Percentiles rank a stretch among this genome's conserved stretches.
These are phyloP conservation scores for Cucurbita moschata DNA, from an alignment of 306 rosid genomes.

Conservation along the genomic window DNA sequence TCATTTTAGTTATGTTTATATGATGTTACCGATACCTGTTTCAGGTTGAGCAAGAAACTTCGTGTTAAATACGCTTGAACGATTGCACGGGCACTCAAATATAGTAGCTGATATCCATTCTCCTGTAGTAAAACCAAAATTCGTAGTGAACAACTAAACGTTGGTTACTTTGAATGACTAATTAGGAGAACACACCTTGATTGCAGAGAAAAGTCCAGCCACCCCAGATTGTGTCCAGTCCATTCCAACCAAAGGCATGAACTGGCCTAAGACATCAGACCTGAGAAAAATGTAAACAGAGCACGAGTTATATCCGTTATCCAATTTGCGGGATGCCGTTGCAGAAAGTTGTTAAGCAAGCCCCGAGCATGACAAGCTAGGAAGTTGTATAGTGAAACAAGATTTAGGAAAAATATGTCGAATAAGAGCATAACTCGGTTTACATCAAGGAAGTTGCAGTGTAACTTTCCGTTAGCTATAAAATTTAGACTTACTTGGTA, in stretches of 20 bases:
- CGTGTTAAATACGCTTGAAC: slow-evolving; percentile 91
- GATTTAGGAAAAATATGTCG: neutral
- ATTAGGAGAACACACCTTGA: slow-evolving; percentile 37
- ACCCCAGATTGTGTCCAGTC: slow-evolving; percentile 99
- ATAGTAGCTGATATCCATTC: slow-evolving; percentile 93
- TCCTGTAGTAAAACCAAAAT: slow-evolving; percentile 34
- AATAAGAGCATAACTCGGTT: neutral
- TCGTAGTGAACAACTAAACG: neutral
- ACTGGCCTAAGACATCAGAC: slow-evolving; percentile 95
- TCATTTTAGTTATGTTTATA: neutral
- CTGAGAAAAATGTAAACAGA: slow-evolving; percentile 18
- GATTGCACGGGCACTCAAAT: slow-evolving; percentile 94
- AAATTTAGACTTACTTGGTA: slow-evolving; percentile 61
- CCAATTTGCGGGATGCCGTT: neutral
- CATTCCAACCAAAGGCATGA: slow-evolving; percentile 97
- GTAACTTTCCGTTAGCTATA: neutral
- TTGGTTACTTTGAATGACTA: neutral
- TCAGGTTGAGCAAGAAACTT: slow-evolving; percentile 39
- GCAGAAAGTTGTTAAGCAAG: neutral
- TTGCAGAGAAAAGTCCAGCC: slow-evolving; percentile 80
- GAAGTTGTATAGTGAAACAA: neutral
- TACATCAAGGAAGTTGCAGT: neutral
- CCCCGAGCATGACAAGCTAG: neutral
- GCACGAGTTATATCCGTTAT: neutral
- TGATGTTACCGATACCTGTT: neutral